A percentile compares a stretch with the other conserved stretches of the same genome.
Evolutionary conservation across 805 yeast genomes (phyloP).

Genomic region (Saccharomycopsis sp.): DNA sequence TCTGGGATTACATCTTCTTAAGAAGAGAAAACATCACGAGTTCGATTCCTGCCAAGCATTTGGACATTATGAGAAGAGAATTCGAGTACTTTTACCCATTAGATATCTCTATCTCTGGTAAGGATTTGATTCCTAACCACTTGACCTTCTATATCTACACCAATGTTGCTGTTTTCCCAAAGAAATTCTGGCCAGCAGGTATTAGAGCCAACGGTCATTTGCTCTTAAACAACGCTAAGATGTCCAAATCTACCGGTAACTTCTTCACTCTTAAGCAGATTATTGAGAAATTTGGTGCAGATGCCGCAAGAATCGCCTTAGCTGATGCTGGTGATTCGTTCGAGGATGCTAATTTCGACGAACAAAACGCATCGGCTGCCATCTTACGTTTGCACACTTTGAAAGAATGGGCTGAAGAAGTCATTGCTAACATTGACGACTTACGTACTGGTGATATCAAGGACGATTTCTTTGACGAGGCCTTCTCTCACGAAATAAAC

Average conservation of each 20-base stretch:
- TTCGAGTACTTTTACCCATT: conserved; percentile 96
- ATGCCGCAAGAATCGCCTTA: conserved; percentile 92
- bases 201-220: conserved; percentile 94
- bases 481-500: conserved; percentile 93
- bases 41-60: conserved; percentile 58
- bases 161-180: conserved; percentile 90
- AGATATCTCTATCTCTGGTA: conserved; percentile 88
- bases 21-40: conserved; percentile 53
- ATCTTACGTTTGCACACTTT: conserved; percentile 85
- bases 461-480: conserved; percentile 70
- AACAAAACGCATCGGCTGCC: conserved; percentile 94
- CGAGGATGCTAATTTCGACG: conserved; percentile 98
- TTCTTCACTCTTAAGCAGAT: conserved; percentile 85
- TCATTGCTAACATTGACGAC: conserved; percentile 42
- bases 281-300: conserved; percentile 90
- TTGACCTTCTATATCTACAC: conserved; percentile 91
- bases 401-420: conserved; percentile 93
- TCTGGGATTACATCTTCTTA: conserved; percentile 83
- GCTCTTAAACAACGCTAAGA: conserved; percentile 90
- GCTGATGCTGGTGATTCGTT: conserved; percentile 98
- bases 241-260: conserved; percentile 98
- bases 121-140: conserved; percentile 96
- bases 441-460: conserved; percentile 47
- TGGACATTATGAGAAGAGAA: conserved; percentile 78
- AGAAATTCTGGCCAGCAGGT: conserved; percentile 88